Conservation (phyloP, 106 monocot genomes). For the Dendrobium huoshanense region DNA sequence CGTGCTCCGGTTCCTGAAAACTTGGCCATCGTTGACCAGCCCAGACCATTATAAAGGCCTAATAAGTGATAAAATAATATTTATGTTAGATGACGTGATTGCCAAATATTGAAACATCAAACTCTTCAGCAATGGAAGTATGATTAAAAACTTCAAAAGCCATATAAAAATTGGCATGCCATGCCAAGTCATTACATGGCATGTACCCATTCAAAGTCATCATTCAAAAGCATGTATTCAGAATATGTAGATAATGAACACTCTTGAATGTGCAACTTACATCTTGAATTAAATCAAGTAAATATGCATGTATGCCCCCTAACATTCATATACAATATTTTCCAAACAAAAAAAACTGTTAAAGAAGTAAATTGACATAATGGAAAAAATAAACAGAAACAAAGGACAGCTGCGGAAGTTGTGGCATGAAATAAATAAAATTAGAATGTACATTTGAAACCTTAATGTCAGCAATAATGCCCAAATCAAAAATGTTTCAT, state of each 20-base stretch:
- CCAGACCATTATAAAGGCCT: constrained; percentile 84
- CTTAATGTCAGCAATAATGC: background rate
- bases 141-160: background rate
- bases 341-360: background rate
- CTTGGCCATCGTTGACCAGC: constrained; percentile 61
- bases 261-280: background rate
- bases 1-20: constrained; percentile 66
- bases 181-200: background rate
- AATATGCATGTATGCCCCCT: background rate
- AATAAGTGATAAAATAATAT: constrained; percentile 3
- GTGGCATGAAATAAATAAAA: background rate
- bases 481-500: background rate
- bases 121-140: background rate
- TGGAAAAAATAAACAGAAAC: background rate
- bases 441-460: background rate
- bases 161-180: background rate
- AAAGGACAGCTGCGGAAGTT: background rate
- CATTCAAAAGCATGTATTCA: background rate
- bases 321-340: background rate
- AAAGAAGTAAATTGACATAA: background rate
- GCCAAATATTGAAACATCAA: background rate
- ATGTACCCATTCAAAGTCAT: background rate
- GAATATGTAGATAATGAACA: background rate
- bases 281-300: background rate
- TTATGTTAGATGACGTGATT: background rate